These are phyloP conservation scores for Penicillium concentricum DNA, from an alignment of 2,329 filamentous ascomycete genomes.

Conservation along the genomic window DNA sequence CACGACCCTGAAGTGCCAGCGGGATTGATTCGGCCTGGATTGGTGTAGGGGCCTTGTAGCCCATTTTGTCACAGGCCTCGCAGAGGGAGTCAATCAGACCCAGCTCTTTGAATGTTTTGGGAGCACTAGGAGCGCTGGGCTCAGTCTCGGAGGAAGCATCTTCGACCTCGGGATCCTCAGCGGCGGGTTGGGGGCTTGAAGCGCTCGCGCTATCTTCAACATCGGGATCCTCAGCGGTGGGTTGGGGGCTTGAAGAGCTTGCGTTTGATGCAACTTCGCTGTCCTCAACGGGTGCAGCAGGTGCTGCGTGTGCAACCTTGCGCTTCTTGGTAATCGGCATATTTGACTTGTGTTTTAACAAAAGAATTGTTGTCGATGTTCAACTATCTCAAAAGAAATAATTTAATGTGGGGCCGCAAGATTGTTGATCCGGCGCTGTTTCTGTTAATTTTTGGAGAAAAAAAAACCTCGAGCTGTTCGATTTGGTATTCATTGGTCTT, in stretches of 20 bases:
- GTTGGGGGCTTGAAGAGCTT: slow-evolving; percentile 23
- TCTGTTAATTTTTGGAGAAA: slow-evolving; percentile 35
- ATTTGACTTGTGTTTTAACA: slow-evolving; percentile 9
- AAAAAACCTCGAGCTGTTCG: slow-evolving; percentile 30
- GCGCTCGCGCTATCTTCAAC: slow-evolving; percentile 5
- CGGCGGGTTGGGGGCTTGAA: neutral
- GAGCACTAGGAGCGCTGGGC: slow-evolving; percentile 1
- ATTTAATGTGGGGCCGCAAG: slow-evolving; percentile 37
- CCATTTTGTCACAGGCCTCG: slow-evolving; percentile 79
- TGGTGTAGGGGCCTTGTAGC: slow-evolving; percentile 81
- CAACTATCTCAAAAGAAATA: slow-evolving; percentile 25
- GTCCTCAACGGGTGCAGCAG: slow-evolving; percentile 16
- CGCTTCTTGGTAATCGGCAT: slow-evolving; percentile 45
- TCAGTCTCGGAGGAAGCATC: slow-evolving; percentile 6
- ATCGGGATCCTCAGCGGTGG: slow-evolving; percentile 8
- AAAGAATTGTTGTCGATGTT: slow-evolving; percentile 8
- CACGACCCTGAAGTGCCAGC: slow-evolving; percentile 71
- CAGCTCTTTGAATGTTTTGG: slow-evolving; percentile 54
- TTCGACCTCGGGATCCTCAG: slow-evolving; percentile 9
- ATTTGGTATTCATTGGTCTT: slow-evolving; percentile 11
- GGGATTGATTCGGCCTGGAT: slow-evolving; percentile 89
- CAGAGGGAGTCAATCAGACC: slow-evolving; percentile 84
- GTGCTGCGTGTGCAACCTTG: slow-evolving; percentile 32
- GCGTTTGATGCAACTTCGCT: slow-evolving; percentile 15
- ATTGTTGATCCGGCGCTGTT: slow-evolving; percentile 38